Percentiles rank a stretch among this genome's conserved stretches.
Evolutionary conservation across 2,329 filamentous ascomycete genomes (phyloP).

Genomic region (Aspergillus puulaauensis): DNA sequence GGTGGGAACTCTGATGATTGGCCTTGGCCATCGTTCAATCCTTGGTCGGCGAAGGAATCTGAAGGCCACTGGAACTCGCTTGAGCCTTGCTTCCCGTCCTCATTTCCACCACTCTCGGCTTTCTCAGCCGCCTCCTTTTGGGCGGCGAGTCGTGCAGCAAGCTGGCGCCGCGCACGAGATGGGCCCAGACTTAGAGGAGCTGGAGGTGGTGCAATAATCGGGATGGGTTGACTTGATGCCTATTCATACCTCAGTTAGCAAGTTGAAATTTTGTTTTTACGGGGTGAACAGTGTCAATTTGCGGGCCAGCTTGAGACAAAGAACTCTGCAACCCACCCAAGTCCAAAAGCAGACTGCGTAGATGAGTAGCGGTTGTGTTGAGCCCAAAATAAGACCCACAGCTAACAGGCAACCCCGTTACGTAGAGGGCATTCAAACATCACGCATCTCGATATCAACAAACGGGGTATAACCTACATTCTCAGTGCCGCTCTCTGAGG

Average conservation of each 20-base stretch:
- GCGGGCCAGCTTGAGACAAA: not conserved
- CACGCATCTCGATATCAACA: constrained; percentile 62
- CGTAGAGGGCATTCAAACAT: constrained; percentile 42
- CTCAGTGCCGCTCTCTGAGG: constrained; percentile 55
- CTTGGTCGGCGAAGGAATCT: constrained; percentile 40
- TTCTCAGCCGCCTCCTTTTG: constrained; percentile 61
- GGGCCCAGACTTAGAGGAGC: constrained; percentile 82
- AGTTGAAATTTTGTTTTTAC: not conserved
- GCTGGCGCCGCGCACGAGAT: constrained; percentile 79
- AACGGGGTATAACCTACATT: constrained; percentile 66
- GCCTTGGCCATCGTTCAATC: constrained; percentile 31
- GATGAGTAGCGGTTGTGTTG: constrained; percentile 2
- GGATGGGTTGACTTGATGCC: constrained; percentile 43
- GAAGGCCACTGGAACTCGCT: constrained; percentile 32
- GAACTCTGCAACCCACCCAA: constrained; percentile 13
- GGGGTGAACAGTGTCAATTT: too few relatives aligned
- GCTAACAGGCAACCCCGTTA: too few relatives aligned
- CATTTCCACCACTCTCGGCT: constrained; percentile 29
- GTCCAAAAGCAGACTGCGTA: not conserved
- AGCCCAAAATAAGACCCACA: not conserved
- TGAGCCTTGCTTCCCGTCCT: constrained; percentile 15
- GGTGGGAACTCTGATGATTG: constrained; percentile 31
- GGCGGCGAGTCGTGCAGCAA: constrained; percentile 82
- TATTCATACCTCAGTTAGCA: constrained; percentile 20
- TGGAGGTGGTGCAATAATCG: constrained; percentile 56